These are phyloP conservation scores for Phytopythium montanum DNA, from an alignment of 352 stramenopile species.

Conservation along the genomic window DNA sequence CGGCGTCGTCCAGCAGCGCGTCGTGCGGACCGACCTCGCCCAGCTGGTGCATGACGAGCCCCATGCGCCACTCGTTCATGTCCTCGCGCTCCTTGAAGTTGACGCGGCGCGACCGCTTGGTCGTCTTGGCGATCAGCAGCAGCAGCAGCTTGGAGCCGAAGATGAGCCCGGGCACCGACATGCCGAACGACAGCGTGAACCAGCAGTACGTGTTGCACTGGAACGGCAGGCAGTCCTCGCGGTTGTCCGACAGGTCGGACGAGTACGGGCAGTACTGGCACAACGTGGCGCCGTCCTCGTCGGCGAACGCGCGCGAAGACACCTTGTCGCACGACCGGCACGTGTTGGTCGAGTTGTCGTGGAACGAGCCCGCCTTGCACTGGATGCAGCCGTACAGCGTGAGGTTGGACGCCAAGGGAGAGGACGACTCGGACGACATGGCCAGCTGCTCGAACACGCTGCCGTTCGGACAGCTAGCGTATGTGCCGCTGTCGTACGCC, in stretches of 20 bases:
- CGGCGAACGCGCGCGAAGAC: conserved; percentile 44
- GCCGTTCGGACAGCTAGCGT: conserved; percentile 45
- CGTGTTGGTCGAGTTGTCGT: conserved; percentile 39
- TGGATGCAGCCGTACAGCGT: conserved; percentile 58
- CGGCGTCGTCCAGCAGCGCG: conserved; percentile 23
- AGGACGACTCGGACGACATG: conserved; percentile 10
- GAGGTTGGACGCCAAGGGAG: conserved; percentile 5
- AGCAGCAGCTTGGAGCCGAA: conserved; percentile 53
- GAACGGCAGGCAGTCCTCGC: conserved; percentile 40
- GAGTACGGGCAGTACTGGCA: conserved; percentile 66
- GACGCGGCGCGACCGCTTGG: conserved; percentile 31
- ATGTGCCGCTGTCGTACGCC: conserved; percentile 24
- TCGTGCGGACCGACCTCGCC: conserved; percentile 21
- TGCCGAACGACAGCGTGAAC: conserved; percentile 51
- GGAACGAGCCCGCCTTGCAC: conserved; percentile 50
- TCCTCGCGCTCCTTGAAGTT: conserved; percentile 57
- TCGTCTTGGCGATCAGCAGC: conserved; percentile 36
- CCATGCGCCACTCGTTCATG: conserved; percentile 68
- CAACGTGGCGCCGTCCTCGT: conserved; percentile 40
- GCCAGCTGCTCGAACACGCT: conserved; percentile 44
- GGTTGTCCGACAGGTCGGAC: conserved; percentile 34
- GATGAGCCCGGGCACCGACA: conserved; percentile 44
- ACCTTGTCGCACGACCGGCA: conserved; percentile 42
- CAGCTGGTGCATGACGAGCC: conserved; percentile 58
- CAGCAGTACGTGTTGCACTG: conserved; percentile 56